Conservation (phyloP, 2,329 filamentous ascomycete genomes). For the Aspergillus tubingensis region DNA sequence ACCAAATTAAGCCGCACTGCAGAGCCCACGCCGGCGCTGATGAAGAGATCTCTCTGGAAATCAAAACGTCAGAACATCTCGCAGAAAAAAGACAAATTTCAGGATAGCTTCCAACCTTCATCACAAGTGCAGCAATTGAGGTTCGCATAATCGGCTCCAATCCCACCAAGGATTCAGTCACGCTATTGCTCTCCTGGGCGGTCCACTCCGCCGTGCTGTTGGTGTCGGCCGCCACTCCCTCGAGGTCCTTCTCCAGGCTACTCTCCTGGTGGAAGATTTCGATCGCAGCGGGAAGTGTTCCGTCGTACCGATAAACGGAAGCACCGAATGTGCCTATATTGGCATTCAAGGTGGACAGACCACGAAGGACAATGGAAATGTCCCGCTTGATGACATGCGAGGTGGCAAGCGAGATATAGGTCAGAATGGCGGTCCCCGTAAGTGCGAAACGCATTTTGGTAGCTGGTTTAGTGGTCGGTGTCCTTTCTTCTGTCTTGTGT, state of each 20-base stretch:
- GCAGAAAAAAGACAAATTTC: no score
- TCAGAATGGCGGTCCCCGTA: not conserved
- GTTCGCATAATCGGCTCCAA: slow-evolving; percentile 6
- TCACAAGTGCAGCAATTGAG: slow-evolving; percentile 2
- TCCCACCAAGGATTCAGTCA: slow-evolving; percentile 3
- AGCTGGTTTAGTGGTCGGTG: not conserved
- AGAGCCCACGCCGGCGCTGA: slow-evolving; percentile 1
- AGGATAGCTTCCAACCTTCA: not conserved
- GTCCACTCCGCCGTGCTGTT: slow-evolving; percentile 3
- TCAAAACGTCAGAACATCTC: not conserved
- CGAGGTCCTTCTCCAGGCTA: not conserved
- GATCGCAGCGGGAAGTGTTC: slow-evolving; percentile 1
- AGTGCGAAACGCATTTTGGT: slow-evolving; percentile 1
- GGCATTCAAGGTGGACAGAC: not conserved
- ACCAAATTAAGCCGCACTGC: not conserved
- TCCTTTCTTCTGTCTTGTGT: not conserved
- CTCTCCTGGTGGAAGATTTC: slow-evolving; percentile 8
- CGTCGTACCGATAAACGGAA: slow-evolving; percentile 4
- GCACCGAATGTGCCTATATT: not conserved
- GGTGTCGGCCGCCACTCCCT: not conserved
- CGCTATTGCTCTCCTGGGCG: not conserved
- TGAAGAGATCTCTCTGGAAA: not conserved
- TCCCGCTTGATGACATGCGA: slow-evolving; percentile 6
- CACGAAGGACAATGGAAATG: not conserved
- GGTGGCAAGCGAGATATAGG: slow-evolving; percentile 1